These are phyloP conservation scores for Clarireedia homoeocarpa DNA, from an alignment of 2,329 filamentous ascomycete genomes.

Conservation along the genomic window DNA sequence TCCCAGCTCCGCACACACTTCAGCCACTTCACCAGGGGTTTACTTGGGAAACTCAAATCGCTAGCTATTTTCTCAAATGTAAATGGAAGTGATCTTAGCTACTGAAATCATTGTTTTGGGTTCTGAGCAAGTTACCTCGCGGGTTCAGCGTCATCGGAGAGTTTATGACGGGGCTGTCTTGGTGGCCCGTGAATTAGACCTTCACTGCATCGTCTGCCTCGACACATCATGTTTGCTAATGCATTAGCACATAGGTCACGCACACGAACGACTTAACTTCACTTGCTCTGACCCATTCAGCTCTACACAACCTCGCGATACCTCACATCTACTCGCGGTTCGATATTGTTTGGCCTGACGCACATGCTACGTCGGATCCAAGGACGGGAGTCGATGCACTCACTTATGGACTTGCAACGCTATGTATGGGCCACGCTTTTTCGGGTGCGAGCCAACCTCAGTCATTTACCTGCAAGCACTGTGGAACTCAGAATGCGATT, in stretches of 20 bases:
- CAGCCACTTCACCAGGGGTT: no score
- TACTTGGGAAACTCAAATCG: no score
- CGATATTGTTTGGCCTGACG: slow-evolving; percentile 83
- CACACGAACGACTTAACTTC: slow-evolving; percentile 77
- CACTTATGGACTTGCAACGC: slow-evolving; percentile 72
- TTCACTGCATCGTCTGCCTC: not conserved
- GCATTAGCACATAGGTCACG: slow-evolving; percentile 49
- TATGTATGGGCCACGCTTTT: slow-evolving; percentile 66
- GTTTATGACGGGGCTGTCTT: not conserved
- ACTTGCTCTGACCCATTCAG: slow-evolving; percentile 69
- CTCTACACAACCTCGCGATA: slow-evolving; percentile 65
- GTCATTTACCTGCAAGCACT: slow-evolving; percentile 27
- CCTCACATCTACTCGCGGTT: slow-evolving; percentile 79
- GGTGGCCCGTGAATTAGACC: not conserved
- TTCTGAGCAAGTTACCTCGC: no score
- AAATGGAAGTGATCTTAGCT: no score
- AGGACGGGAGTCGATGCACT: slow-evolving; percentile 72
- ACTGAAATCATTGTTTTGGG: no score
- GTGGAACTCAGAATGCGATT: slow-evolving; percentile 23
- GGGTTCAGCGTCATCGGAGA: no score
- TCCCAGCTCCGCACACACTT: not conserved
- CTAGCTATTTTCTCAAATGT: no score
- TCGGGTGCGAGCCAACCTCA: slow-evolving; percentile 14
- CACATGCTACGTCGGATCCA: slow-evolving; percentile 53
- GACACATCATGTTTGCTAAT: not conserved